Percentiles rank a stretch among this genome's conserved stretches.
Conservation (phyloP, 177 flowering plant genomes). For the Vitis hybrid region DNA sequence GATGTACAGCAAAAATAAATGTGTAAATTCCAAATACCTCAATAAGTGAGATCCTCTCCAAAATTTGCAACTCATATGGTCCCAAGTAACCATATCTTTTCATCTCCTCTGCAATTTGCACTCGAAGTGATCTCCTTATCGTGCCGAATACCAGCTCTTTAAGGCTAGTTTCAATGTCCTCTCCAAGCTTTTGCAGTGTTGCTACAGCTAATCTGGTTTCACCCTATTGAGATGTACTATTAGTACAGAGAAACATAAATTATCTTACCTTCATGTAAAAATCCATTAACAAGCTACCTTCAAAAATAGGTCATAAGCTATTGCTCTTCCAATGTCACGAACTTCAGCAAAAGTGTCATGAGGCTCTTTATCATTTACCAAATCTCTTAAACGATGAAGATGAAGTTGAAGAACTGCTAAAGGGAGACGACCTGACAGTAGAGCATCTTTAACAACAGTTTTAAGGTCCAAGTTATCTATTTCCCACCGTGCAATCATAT, state of each 20-base stretch:
- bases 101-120: constrained; percentile 74
- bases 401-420: constrained; percentile 96
- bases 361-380: constrained; percentile 46
- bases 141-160: constrained; percentile 81
- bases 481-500: constrained; percentile 94
- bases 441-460: constrained; percentile 86
- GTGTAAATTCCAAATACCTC: constrained; percentile 52
- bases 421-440: constrained; percentile 90
- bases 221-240: constrained; percentile 57
- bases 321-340: constrained; percentile 86
- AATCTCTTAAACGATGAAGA: constrained; percentile 61
- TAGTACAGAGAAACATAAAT: constrained; percentile 10
- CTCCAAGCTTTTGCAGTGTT: constrained; percentile 95
- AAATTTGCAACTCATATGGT: constrained; percentile 59
- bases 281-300: constrained; percentile 53
- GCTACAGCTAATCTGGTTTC: constrained; percentile 81
- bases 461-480: constrained; percentile 69
- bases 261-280: not conserved
- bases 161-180: constrained; percentile 78
- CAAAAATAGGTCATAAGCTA: constrained; percentile 89
- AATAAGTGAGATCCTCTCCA: constrained; percentile 71
- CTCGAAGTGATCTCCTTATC: constrained; percentile 77
- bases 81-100: constrained; percentile 66
- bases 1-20: constrained; percentile 6
- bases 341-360: constrained; percentile 84